These are phyloP conservation scores for Dendrocalamus latiflorus DNA, from an alignment of 202 grass and related monocot species.

Conservation along the genomic window DNA sequence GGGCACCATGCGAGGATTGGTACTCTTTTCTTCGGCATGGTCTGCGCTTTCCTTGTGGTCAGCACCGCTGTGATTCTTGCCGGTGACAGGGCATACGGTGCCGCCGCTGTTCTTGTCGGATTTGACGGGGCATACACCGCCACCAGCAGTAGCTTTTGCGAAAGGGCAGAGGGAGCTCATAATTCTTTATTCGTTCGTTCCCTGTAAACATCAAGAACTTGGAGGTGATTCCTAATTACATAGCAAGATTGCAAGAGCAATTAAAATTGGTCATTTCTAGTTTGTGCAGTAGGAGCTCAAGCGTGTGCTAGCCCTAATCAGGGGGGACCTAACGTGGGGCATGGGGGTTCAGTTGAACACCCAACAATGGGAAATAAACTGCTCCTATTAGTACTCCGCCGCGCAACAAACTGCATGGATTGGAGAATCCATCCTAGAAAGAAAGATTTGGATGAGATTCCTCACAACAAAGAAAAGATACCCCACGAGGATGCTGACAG, in stretches of 20 bases:
- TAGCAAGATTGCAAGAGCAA: not conserved
- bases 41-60: constrained; percentile 25
- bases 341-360: no score
- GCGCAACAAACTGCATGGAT: not conserved
- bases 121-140: constrained; percentile 43
- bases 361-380: no score
- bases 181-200: not conserved
- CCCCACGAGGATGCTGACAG: no score
- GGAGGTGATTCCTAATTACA: not conserved
- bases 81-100: constrained; percentile 54
- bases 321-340: no score
- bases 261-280: not conserved
- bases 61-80: no score
- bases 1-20: constrained; percentile 43
- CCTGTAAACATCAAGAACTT: not conserved
- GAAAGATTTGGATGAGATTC: not conserved
- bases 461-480: no score
- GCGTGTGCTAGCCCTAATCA: not conserved
- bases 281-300: not conserved
- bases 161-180: constrained; percentile 19
- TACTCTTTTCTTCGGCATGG: constrained; percentile 20
- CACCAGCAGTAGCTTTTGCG: constrained; percentile 38
- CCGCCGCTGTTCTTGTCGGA: constrained; percentile 15
- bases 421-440: not conserved
- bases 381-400: not conserved